A percentile compares a stretch with the other conserved stretches of the same genome.
Conservation (phyloP, 2,329 filamentous ascomycete genomes). For the Aspergillus alliaceus region DNA sequence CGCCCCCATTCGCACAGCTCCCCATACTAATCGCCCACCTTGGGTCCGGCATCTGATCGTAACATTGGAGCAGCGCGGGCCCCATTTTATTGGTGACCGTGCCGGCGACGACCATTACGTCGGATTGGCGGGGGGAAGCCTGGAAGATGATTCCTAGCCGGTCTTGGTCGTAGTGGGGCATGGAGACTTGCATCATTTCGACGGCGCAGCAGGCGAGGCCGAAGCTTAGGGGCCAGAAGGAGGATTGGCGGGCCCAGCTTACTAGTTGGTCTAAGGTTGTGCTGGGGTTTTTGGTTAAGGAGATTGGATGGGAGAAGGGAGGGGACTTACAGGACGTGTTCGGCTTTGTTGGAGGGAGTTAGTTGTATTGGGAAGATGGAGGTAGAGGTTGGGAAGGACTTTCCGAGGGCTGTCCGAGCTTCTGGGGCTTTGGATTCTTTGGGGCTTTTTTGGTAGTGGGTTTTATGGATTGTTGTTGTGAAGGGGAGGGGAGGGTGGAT, state of each 20-base stretch:
- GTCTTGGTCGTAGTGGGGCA: constrained; percentile 87
- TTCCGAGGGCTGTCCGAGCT: neutral
- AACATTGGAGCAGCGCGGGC: constrained; percentile 82
- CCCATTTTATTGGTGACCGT: constrained; percentile 97
- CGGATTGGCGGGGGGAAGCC: constrained; percentile 80
- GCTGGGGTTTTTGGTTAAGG: too few relatives aligned
- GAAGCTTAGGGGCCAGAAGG: constrained; percentile 90
- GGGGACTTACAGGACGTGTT: neutral
- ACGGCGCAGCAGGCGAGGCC: constrained; percentile 87
- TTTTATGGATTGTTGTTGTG: neutral
- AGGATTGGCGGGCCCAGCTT: constrained; percentile 87
- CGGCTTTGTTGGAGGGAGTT: neutral
- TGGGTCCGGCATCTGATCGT: constrained; percentile 95
- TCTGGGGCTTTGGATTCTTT: neutral
- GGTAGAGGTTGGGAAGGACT: neutral
- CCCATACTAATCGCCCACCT: constrained; percentile 88
- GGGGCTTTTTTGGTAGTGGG: neutral
- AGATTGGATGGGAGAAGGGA: too few relatives aligned
- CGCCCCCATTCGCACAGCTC: constrained; percentile 80
- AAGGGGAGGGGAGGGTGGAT: too few relatives aligned
- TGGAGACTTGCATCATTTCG: constrained; percentile 93
- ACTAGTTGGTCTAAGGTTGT: constrained; percentile 63
- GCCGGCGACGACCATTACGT: constrained; percentile 91
- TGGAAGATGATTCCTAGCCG: constrained; percentile 88
- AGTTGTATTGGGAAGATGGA: neutral